Conservation (phyloP, 305 asterid genomes). For the Stenogyne calaminthoides region DNA sequence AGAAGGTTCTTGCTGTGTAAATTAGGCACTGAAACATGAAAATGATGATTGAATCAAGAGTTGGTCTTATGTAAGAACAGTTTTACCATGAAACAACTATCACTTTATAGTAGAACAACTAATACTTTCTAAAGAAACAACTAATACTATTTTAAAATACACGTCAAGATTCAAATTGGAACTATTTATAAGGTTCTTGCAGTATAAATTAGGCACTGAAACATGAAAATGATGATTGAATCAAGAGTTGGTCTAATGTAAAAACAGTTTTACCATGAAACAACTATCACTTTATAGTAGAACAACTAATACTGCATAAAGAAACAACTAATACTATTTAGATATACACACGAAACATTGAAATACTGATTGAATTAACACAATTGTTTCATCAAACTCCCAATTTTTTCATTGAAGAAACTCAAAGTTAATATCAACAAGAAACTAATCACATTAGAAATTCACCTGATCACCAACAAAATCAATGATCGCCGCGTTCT, state of each 20-base stretch:
- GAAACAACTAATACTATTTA: too few relatives aligned
- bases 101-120: too few relatives aligned
- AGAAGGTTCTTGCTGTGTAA: background rate
- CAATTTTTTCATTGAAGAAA: background rate
- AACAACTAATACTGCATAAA: too few relatives aligned
- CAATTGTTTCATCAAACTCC: background rate
- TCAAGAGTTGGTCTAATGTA: too few relatives aligned
- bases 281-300: too few relatives aligned
- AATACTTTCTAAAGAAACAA: too few relatives aligned
- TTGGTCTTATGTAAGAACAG: too few relatives aligned
- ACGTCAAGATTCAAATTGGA: background rate
- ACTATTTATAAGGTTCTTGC: background rate
- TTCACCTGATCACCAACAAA: conserved; percentile 79
- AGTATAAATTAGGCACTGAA: background rate
- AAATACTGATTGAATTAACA: background rate
- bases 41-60: background rate
- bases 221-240: background rate
- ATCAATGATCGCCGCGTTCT: conserved; percentile 41
- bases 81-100: too few relatives aligned
- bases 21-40: background rate
- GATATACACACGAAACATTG: background rate
- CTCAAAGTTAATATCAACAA: background rate
- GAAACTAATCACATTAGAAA: background rate
- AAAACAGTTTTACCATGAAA: too few relatives aligned
- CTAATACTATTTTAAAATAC: too few relatives aligned